Base-by-base conservation (phyloP, 2,329 filamentous ascomycete species). In the Diaporthe sp. region DNA sequence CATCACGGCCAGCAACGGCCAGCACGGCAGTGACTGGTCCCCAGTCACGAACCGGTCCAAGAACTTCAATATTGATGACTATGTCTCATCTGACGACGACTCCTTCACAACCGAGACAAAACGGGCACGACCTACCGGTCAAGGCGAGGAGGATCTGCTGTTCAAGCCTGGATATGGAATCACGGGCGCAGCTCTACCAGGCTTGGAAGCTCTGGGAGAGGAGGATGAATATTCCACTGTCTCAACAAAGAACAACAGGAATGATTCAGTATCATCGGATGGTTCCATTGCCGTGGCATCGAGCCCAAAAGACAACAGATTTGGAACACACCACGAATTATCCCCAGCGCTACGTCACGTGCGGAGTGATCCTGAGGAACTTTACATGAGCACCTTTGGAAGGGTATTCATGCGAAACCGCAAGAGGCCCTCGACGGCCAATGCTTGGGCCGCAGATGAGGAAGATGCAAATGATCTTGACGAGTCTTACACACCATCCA, bases 11-110 rank as follows among this genome's bases (percentile, higher is more conserved):
- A 77, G 61, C 39, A 74, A 75, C n/a, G 68, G 71, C 37, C 65
- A 77, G 73, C 71, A 44, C 1, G 71, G 49, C 76, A 73, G 72
- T 15, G 62, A 69, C 3, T 72, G 72, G 22, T 78, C 77, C 6
- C 68, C 75, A 8, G 34, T 57, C n/a, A 78, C 46, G 19, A 51
- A 61, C 13, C 37, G 68, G 42, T 75, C 73, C 15, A 74, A 53
- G 46, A 72, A 55, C 6, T 84, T 85, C 78, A 84, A 84, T 75
- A 83, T 85, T 10, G 83, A 85, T 74, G 84, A 85, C 75, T 84
- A 84, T 75, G 51, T 85, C 22, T 85, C 84, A 0, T 82, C 83
- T 0, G 85, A 86, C 69, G 82, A 81, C 22, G 84, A 85, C 22
- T 84, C 82, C 0, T 80, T 85, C 12, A 79, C 77, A 15, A 77